Percentiles rank a stretch among this genome's conserved stretches.
Conservation (phyloP, 2,329 filamentous ascomycete genomes). For the Trichoderma lentiforme region DNA sequence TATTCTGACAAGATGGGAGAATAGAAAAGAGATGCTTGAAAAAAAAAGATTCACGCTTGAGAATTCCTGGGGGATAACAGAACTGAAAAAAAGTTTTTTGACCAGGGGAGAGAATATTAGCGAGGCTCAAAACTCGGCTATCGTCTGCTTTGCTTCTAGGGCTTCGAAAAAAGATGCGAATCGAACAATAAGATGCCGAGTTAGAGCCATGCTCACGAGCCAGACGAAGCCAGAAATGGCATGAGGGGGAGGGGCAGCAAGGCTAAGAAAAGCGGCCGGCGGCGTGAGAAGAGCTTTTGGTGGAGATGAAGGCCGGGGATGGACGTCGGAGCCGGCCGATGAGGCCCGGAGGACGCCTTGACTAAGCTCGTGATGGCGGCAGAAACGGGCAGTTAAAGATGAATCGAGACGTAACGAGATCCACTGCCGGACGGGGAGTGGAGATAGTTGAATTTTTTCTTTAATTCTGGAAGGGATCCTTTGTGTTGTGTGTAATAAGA, state of each 20-base stretch:
- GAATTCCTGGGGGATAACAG: neutral
- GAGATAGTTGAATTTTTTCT: neutral
- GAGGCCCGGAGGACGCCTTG: conserved; percentile 9
- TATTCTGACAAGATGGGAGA: neutral
- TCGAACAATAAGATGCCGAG: neutral
- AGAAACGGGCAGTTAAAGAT: neutral
- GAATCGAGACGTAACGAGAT: neutral
- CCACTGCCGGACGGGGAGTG: neutral
- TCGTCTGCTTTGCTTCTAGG: neutral
- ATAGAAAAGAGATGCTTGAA: neutral
- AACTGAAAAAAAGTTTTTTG: neutral
- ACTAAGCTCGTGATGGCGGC: neutral
- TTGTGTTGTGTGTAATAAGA: too few species aligned
- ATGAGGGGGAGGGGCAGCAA: conserved; percentile 8
- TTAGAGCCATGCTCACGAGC: neutral
- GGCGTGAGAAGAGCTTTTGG: neutral
- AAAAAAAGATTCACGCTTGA: neutral
- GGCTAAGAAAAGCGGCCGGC: conserved; percentile 1
- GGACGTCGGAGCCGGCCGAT: conserved; percentile 16
- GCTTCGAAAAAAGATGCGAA: neutral
- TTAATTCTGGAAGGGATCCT: neutral
- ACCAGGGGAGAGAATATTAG: neutral
- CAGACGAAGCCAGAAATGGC: neutral
- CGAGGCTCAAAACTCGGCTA: neutral
- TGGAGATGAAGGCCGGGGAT: neutral